Base-by-base conservation (phyloP, 75 land plant species). In the Selaginella tamariscina region DNA sequence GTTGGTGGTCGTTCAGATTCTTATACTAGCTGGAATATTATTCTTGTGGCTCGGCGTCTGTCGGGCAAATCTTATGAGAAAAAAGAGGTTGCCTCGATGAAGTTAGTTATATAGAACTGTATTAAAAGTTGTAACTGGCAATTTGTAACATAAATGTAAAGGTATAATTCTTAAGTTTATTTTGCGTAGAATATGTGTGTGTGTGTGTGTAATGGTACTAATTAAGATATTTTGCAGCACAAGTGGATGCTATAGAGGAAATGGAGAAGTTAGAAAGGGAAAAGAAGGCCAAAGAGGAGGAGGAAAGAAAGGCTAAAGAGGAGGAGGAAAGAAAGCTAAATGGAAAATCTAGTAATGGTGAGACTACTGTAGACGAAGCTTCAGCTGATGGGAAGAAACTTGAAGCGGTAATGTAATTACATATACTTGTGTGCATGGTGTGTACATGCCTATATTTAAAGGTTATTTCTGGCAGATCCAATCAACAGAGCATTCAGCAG, bases 191-290 rank as follows among this genome's bases (percentile, higher is more conserved):
- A n/a, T n/a, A n/a, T n/a, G 21, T 71, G 28, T 26, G 5, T 70
- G 21, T 68, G 28, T 68, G 27, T 30, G 22, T 71, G 73, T 32
- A 29, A 30, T 32, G 64, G 76, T 70, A n/a, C 23, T 33, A 66
- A 44, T 27, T 32, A 44, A 31, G 68, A 39, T 39, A n/a, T 32
- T 59, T 55, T 74, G 67, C 59, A 88, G 92, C 64, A 26, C 79
- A 75, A 33, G 82, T 83, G 67, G 89, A 83, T 67, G 78, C 78
- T 30, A 83, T 92, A 65, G 97, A 92, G 32, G 82, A 88, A 67
- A 85, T 70, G 49, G 95, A 92, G 78, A 80, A 83, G 75, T 15
- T 39, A 15, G 49, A 39, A 39, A 39, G 49, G 15, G 49, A 39
- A 15, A 39, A 39, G 49, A 39, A 39, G 15, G 49, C 49, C 15